Percentiles rank a stretch among this genome's conserved stretches.
Evolutionary conservation across 208 protist genomes (phyloP).

Genomic region (Naegleria gruberi): DNA sequence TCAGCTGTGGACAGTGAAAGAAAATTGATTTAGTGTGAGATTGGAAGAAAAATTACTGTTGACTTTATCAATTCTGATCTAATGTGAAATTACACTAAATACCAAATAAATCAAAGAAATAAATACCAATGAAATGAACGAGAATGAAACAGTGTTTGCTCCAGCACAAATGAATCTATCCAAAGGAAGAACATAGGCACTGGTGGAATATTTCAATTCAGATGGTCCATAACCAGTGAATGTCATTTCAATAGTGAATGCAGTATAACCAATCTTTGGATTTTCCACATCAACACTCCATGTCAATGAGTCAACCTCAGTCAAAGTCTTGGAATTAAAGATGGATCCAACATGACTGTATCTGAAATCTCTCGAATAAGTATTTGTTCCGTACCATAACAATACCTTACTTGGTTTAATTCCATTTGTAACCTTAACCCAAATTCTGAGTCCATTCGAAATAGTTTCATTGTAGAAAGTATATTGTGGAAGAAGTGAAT

Average conservation of each 20-base stretch:
- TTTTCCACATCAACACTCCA: neutral
- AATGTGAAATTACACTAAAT: too few relatives aligned
- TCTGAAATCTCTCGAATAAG: neutral
- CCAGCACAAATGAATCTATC: too few relatives aligned
- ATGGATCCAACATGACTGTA: neutral
- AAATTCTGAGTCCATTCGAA: neutral
- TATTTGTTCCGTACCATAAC: neutral
- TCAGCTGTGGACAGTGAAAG: too few relatives aligned
- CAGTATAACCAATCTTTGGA: neutral
- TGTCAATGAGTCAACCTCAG: too few relatives aligned
- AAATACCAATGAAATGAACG: too few relatives aligned
- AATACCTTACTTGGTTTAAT: neutral
- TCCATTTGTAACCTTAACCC: neutral
- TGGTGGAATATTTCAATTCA: neutral
- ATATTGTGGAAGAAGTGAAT: neutral
- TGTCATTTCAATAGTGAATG: neutral
- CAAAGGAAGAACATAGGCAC: neutral
- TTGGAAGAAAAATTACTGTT: too few relatives aligned
- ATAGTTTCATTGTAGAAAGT: neutral
- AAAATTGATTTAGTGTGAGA: too few relatives aligned
- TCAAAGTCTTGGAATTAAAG: too few relatives aligned
- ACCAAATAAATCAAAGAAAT: too few relatives aligned
- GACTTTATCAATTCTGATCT: too few relatives aligned
- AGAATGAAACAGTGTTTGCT: too few relatives aligned
- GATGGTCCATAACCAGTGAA: neutral